phyloP scores from a whole-genome alignment of 495 filamentous ascomycete genomes.

The Aspergillus coremiiformis region DNA sequence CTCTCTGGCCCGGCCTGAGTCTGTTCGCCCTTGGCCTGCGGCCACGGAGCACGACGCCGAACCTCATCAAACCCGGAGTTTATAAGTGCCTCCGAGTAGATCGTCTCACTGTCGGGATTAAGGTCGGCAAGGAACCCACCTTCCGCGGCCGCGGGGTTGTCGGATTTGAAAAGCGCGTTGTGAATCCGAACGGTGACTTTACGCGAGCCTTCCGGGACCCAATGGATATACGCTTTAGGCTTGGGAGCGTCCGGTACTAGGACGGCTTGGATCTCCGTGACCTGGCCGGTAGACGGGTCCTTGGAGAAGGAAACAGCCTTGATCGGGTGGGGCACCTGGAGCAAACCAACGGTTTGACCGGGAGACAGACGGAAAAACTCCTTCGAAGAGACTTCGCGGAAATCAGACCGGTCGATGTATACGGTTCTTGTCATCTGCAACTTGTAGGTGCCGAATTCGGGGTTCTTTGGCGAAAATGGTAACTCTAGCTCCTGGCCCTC shows the following conservation, averaged over 20 bases:
- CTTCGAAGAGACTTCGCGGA: slow-evolving; percentile 73
- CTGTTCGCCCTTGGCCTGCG: slow-evolving; percentile 60
- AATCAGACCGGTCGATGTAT: slow-evolving; percentile 91
- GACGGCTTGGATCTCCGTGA: slow-evolving; percentile 34
- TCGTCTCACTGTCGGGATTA: slow-evolving; percentile 74
- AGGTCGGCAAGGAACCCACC: slow-evolving; percentile 78
- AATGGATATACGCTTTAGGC: slow-evolving; percentile 78
- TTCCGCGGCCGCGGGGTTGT: slow-evolving; percentile 63
- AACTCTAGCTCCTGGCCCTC: slow-evolving; percentile 54
- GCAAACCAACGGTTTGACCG: slow-evolving; percentile 79
- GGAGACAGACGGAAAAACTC: slow-evolving; percentile 94
- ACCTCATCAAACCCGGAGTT: slow-evolving; percentile 84
- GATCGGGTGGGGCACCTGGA: slow-evolving; percentile 78
- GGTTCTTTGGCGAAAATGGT: slow-evolving; percentile 55
- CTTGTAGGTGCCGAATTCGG: slow-evolving; percentile 31
- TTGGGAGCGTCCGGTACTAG: slow-evolving; percentile 32
- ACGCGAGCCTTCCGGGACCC: slow-evolving; percentile 66
- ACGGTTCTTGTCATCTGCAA: slow-evolving; percentile 67
- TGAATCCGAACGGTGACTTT: slow-evolving; percentile 74
- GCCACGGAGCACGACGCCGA: slow-evolving; percentile 68
- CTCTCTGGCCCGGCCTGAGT: slow-evolving; percentile 57
- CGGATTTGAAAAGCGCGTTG: slow-evolving; percentile 78
- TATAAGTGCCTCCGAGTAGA: slow-evolving; percentile 71
- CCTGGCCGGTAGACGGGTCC: slow-evolving; percentile 50
- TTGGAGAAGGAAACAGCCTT: slow-evolving; percentile 56